Evolutionary conservation across 768 basidiomycete species (phyloP).

Genomic region (Tricholoma hemisulphureum): DNA sequence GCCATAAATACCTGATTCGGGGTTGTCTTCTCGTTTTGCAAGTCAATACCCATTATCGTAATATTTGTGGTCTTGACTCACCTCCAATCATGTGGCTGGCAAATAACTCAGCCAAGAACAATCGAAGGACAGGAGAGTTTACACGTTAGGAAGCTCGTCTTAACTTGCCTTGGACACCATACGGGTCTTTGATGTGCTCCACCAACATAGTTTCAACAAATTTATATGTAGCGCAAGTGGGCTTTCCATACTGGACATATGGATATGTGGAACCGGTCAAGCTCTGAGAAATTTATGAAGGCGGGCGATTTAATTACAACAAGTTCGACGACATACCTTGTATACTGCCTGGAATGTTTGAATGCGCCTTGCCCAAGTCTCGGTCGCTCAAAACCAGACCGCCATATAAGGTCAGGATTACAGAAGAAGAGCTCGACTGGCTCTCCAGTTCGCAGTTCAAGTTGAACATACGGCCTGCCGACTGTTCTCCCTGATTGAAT

Average conservation of each 20-base stretch:
- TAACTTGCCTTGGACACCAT: slow-evolving; percentile 31
- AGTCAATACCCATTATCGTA: neutral
- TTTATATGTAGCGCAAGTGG: slow-evolving; percentile 74
- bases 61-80: slow-evolving; percentile 29
- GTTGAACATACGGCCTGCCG: slow-evolving; percentile 49
- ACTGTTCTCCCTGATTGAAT: slow-evolving; percentile 67
- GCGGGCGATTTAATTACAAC: slow-evolving; percentile 2
- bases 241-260: slow-evolving; percentile 85
- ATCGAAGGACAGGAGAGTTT: slow-evolving; percentile 30
- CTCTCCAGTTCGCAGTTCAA: slow-evolving; percentile 29
- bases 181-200: slow-evolving; percentile 39
- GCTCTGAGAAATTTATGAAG: slow-evolving; percentile 42
- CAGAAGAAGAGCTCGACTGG: slow-evolving; percentile 77
- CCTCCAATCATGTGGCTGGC: slow-evolving; percentile 92
- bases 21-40: slow-evolving; percentile 60
- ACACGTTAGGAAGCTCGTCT: slow-evolving; percentile 50
- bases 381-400: slow-evolving; percentile 72
- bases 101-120: no score
- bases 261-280: slow-evolving; percentile 69
- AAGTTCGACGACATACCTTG: slow-evolving; percentile 38
- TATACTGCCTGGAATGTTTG: slow-evolving; percentile 75
- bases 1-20: slow-evolving; percentile 61
- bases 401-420: slow-evolving; percentile 91
- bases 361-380: slow-evolving; percentile 94
- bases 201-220: slow-evolving; percentile 71